Evolutionary conservation across 2,329 filamentous ascomycete species (phyloP).

Genomic region (Xylariales sp.): DNA sequence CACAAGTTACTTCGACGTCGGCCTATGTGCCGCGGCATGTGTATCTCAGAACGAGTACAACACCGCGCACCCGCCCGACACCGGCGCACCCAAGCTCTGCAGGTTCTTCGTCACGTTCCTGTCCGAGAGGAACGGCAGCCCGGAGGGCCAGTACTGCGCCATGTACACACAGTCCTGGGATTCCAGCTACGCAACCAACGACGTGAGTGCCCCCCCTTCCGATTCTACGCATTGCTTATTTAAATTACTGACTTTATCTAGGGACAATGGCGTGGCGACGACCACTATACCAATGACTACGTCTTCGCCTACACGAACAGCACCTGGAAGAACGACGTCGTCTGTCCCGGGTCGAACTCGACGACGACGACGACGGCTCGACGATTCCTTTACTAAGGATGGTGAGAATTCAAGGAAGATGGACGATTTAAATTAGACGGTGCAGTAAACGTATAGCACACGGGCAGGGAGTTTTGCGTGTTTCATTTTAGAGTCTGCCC

Average conservation of each 20-base stretch:
- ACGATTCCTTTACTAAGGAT: background rate
- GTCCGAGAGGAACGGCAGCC: conserved; percentile 51
- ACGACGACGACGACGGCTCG: background rate
- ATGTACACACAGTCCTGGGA: conserved; percentile 52
- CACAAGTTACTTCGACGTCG: conserved; percentile 44
- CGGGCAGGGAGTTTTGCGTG: background rate
- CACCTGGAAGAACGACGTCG: conserved; percentile 8
- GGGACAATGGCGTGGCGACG: conserved; percentile 41
- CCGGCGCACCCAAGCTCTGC: conserved; percentile 45
- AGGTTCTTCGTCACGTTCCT: conserved; percentile 55
- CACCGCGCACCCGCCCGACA: conserved; percentile 39
- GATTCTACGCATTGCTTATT: background rate
- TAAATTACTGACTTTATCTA: conserved; percentile 30
- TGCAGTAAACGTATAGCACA: background rate
- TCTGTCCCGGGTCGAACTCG: conserved; percentile 17
- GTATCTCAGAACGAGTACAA: conserved; percentile 47
- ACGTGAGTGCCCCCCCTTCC: conserved; percentile 37
- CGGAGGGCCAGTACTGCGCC: conserved; percentile 53
- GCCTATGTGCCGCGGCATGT: conserved; percentile 48
- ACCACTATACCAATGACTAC: conserved; percentile 40
- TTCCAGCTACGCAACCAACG: conserved; percentile 43
- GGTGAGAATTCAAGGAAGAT: background rate
- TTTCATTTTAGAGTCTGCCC: conserved; percentile 5
- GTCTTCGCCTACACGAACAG: conserved; percentile 35
- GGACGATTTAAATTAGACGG: background rate